Evolutionary conservation across 768 basidiomycete genomes (phyloP), one percentile per base, ranked within the genome.

Genomic region (Boletus pseudo-olivaceus): DNA sequence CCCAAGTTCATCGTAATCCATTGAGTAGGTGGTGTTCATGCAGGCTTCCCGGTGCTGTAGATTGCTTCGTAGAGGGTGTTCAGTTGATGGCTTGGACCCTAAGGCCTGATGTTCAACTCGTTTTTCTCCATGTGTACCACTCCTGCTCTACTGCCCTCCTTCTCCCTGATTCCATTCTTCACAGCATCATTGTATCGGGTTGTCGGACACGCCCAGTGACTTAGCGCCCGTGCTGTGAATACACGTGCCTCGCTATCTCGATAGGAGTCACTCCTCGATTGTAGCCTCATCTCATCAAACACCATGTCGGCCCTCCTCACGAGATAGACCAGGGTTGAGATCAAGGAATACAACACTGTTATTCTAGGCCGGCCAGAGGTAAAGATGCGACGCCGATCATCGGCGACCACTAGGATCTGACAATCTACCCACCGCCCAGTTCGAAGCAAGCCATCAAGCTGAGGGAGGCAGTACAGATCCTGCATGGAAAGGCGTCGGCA

Each of bases 281-380:
- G 20, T 19, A 27, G 29, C 17, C 9, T 23, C 35, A 17, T 38
- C 42, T 44, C 43, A 42, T 26, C 54, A n/a, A 39, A 49, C 44
- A 42, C 20, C 43, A 51, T 58, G 49, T 58, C 53, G 6, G 51
- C 30, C 11, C 39, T 58, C 37, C 35, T 54, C 26, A 55, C 49
- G 4, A 43, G 57, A 47, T 38, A 54, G 40, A 53, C 51, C 34
- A 41, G 41, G 42, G 34, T 83, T 64, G 73, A 82, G 62, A 84
- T 87, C 61, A 75, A 82, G 61, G 82, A 85, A 60, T 79, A 81
- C 2, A 84, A 85, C 60, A 84, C 82, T 41, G 81, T 80, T 17
- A 73, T 86, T 38, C 73, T 86, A 9, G 84, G 40, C 20, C 32
- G 83, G 43, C 82, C 82, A 42, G 82, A 85, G 65, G 82, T 82